phyloP scores from a whole-genome alignment of 768 basidiomycete genomes.

The Nidula microcarpa region DNA sequence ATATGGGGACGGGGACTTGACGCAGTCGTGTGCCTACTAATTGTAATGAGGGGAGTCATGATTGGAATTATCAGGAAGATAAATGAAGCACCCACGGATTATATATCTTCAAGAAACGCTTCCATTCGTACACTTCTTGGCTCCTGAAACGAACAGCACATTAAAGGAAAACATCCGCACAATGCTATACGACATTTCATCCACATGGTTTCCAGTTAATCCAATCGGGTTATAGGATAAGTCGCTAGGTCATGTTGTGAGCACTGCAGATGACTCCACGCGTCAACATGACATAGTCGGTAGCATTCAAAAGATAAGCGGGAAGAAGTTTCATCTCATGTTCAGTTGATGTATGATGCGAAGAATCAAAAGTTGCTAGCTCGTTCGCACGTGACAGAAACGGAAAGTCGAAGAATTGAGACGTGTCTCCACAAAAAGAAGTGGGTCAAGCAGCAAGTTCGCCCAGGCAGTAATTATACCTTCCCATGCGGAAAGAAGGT shows the following conservation, averaged over 20 bases:
- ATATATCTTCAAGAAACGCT: slow-evolving; percentile 2
- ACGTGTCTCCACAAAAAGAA: no score
- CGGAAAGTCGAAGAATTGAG: no score
- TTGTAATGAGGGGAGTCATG: slow-evolving; percentile 11
- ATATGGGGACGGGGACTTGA: slow-evolving; percentile 44
- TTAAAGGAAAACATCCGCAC: not conserved
- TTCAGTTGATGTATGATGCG: not conserved
- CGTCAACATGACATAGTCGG: not conserved
- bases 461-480: no score
- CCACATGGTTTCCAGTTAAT: not conserved
- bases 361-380: not conserved
- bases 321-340: not conserved
- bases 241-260: not conserved
- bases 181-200: not conserved
- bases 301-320: not conserved
- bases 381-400: no score
- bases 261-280: not conserved
- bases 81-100: not conserved
- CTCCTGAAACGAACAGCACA: not conserved
- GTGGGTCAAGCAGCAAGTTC: no score
- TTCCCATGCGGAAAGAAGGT: no score
- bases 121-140: not conserved
- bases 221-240: not conserved
- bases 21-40: slow-evolving; percentile 41
- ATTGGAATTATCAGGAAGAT: not conserved